Conservation (phyloP, 495 filamentous ascomycete genomes). For the Xylaria flabelliformis region DNA sequence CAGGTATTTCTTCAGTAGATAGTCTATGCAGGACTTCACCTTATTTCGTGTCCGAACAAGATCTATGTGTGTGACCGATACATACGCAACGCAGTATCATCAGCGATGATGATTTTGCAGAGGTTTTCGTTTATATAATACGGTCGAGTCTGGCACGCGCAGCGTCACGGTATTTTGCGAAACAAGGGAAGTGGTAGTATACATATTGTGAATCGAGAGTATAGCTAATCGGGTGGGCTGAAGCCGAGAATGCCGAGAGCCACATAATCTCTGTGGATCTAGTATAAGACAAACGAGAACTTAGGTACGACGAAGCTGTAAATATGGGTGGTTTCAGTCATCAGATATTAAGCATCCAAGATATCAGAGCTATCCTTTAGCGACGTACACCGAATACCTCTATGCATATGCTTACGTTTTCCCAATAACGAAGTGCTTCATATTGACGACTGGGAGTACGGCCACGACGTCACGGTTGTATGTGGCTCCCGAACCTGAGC, state of each 20-base stretch:
- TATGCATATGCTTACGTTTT: neutral
- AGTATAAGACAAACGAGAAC: neutral
- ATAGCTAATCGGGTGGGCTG: neutral
- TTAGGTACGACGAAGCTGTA: neutral
- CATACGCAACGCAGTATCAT: neutral
- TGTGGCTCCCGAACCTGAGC: neutral
- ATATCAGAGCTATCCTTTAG: neutral
- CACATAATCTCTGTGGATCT: conserved; percentile 19
- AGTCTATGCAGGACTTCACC: conserved; percentile 11
- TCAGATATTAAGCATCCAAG: neutral
- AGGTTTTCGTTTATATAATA: neutral
- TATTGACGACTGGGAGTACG: neutral
- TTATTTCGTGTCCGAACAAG: neutral
- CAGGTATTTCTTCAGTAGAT: neutral
- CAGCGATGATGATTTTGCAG: neutral
- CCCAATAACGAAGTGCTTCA: neutral
- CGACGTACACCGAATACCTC: too few species aligned
- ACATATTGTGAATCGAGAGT: neutral
- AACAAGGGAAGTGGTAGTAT: neutral
- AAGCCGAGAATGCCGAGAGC: conserved; percentile 19
- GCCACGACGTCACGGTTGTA: conserved; percentile 6
- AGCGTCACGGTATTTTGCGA: neutral
- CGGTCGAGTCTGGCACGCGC: neutral
- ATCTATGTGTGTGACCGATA: neutral
- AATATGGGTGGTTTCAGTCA: neutral